Percentiles rank a stretch among this genome's conserved stretches.
Conservation (phyloP, 768 basidiomycete genomes). For the Lepiota venenata region DNA sequence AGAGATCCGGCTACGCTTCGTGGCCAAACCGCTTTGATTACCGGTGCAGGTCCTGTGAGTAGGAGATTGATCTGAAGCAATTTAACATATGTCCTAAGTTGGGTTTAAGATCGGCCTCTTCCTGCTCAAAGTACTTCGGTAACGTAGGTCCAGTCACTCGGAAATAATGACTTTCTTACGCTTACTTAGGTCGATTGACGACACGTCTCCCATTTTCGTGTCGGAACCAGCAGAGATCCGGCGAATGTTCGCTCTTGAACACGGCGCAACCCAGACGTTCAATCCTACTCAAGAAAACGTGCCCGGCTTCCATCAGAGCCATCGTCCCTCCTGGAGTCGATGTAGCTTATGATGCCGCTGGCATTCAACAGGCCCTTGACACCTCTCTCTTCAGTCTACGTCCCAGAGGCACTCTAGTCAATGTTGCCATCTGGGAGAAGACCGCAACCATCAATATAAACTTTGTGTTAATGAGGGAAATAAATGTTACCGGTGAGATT, state of each 20-base stretch:
- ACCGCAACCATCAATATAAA: conserved; percentile 33
- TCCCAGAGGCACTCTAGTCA: conserved; percentile 35
- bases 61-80: background rate
- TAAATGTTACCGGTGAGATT: conserved; percentile 31
- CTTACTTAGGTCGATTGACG: conserved; percentile 23
- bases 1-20: conserved; percentile 33
- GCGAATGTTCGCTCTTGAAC: conserved; percentile 30
- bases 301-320: conserved; percentile 19
- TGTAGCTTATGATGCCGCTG: conserved; percentile 46
- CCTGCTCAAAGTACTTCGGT: conserved; percentile 35
- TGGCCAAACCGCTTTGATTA: conserved; percentile 36
- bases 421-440: conserved; percentile 42
- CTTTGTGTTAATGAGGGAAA: conserved; percentile 32
- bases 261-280: conserved; percentile 34
- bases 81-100: background rate
- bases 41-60: conserved; percentile 44
- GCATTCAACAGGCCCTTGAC: conserved; percentile 34
- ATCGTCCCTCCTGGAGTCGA: conserved; percentile 36
- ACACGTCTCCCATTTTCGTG: conserved; percentile 25
- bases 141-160: background rate
- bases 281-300: conserved; percentile 32
- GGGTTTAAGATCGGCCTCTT: conserved; percentile 33
- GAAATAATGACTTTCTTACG: background rate
- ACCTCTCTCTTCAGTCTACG: conserved; percentile 32
- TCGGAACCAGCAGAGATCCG: conserved; percentile 40